phyloP scores from a whole-genome alignment of 805 yeast species.

The Jamesozyma rosinii region DNA sequence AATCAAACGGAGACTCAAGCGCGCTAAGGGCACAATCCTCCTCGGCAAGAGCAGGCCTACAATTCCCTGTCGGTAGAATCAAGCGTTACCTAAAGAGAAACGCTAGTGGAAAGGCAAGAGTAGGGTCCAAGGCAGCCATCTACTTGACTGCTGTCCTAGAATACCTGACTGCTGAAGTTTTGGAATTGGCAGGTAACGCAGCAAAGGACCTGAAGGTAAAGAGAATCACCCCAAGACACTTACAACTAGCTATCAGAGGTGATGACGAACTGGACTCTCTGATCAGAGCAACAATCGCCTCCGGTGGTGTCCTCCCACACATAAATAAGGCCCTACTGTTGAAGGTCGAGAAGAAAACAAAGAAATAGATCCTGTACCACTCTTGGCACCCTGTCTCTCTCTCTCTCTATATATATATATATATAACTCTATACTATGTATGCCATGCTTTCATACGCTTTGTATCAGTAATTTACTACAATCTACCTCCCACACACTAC shows the following conservation, averaged over 20 bases:
- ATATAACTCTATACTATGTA: not conserved
- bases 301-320: conserved; percentile 97
- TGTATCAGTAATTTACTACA: too few relatives aligned
- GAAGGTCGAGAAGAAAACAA: conserved; percentile 56
- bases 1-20: conserved; percentile 53
- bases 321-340: conserved; percentile 73
- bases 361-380: conserved; percentile 1
- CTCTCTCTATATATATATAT: not conserved
- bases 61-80: conserved; percentile 98
- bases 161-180: conserved; percentile 91
- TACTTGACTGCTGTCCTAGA: conserved; percentile 93
- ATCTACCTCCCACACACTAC: too few relatives aligned
- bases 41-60: conserved; percentile 89
- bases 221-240: conserved; percentile 96
- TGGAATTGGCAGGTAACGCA: conserved; percentile 97
- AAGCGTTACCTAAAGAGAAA: conserved; percentile 89
- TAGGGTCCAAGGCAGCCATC: conserved; percentile 92
- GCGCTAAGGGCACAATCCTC: conserved; percentile 62
- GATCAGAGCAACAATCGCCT: conserved; percentile 91
- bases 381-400: not conserved
- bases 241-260: conserved; percentile 94
- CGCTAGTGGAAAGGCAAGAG: conserved; percentile 77
- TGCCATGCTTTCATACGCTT: not conserved
- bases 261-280: conserved; percentile 94
- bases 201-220: conserved; percentile 92